Evolutionary conservation across 345 rosid genomes (phyloP), one percentile per base, ranked within the genome.

Genomic region (Citrus inodora): DNA sequence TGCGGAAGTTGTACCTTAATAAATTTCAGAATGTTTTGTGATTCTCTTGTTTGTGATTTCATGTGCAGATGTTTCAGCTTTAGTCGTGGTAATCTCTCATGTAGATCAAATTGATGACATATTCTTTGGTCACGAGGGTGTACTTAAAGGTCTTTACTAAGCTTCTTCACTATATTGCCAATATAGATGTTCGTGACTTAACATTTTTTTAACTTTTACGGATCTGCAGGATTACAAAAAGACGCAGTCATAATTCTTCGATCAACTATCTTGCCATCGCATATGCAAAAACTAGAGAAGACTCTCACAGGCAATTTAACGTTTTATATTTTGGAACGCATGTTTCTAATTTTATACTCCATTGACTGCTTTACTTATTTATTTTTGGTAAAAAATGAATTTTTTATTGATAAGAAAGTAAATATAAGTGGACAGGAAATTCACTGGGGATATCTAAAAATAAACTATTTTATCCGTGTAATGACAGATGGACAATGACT

Each of bases 51-150:
- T 25, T 40, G 48, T 17, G 75, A 79, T 71, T 60, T 79, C 65
- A 24, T 46, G 19, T 80, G 83, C 93, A 93, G 98, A 86, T 74
- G 92, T 85, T 75, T 85, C 88, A 77, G 93, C 93, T 73, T 85
- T 94, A 80, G 79, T 94, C 75, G 83, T 94, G 69, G 78, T 87
- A 82, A 81, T 89, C 62, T 88, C 97, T 76, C 89, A 89, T 60
- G 89, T 76, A 62, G 92, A 90, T 82, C 93, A 93, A 79, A 83
- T 89, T 14, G 75, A 85, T 67, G 91, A 88, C 75, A 62, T 88
- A 61, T 74, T 90, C 75, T 89, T 88, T 76, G 92, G 95, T 67
- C 84, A 82, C 2, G 90, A 87, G 65, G 90, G 94, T 76, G 85
- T 84, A 80, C 61, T 86, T 24, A 88, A 84, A 92, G 98, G 98